Evolutionary conservation across 257 asterid genomes (phyloP), one percentile per base, ranked within the genome.

Genomic region (Scutellaria minor): DNA sequence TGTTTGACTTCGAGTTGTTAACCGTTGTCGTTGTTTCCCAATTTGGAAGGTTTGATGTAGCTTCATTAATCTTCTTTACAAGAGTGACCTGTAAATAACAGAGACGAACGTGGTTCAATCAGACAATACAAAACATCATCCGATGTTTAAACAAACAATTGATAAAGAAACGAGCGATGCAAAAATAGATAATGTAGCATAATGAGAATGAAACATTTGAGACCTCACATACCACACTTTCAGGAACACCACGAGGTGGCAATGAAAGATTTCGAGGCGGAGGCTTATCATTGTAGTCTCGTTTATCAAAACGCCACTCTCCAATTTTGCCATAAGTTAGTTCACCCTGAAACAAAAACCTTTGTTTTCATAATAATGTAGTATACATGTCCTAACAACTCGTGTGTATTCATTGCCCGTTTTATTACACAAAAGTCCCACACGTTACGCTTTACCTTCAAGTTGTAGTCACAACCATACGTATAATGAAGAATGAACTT

Each of bases 271-370:
- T 83, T 71, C 73, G 84, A n/a, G 91, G 96, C 7, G 85, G 89
- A 15, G 89, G 82, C 10, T 60, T 76, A 6, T 12, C 18, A 57
- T 61, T 61, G 75, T 78, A 81, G 4, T 73, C 14, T 73, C 96
- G 84, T 79, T 90, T 90, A 46, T 90, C 85, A 47, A 90, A 90
- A 47, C 83, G 71, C 96, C 93, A 90, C 57, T 82, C 87, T 68
- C 96, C 91, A 53, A 65, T 59, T 71, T 79, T 65, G 12, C 90
- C 91, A 24, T 75, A 82, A 4, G 84, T 86, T 42, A 80, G 69
- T 78, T 85, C 85, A 41, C 95, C 95, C 96, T 90, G 74, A 73
- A 44, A 31, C 3, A 5, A 31, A 31, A 31, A 31, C 37, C 4
- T 37, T 11, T 3, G 15, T 48, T 15, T 7, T 4, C 6, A 22